Conservation (phyloP, 1,139 yeast species). For the Meyerozyma athensensis region DNA sequence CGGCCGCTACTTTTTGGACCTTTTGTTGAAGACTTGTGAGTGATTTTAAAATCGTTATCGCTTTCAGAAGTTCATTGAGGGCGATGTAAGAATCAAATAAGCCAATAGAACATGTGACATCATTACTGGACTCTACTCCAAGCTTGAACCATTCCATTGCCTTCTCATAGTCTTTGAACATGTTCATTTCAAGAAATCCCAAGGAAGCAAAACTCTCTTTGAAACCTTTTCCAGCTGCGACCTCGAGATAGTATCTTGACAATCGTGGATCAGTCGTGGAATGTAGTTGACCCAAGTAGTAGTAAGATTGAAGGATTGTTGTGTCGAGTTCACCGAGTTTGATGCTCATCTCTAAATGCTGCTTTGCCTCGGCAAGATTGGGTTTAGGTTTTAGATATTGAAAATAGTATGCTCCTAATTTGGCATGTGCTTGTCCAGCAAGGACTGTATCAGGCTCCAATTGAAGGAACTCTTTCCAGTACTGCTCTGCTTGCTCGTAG, state of each 20-base stretch:
- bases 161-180: constrained; percentile 48
- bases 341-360: constrained; percentile 58
- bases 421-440: constrained; percentile 72
- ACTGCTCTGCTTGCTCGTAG: constrained; percentile 47
- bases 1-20: constrained; percentile 16
- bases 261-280: constrained; percentile 51
- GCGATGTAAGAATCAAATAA: constrained; percentile 54
- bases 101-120: constrained; percentile 66
- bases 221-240: constrained; percentile 73
- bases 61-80: constrained; percentile 24
- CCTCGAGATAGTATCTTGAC: constrained; percentile 66
- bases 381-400: constrained; percentile 35
- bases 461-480: constrained; percentile 57
- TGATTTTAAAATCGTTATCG: constrained; percentile 22
- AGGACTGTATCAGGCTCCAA: constrained; percentile 51
- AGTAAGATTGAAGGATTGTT: constrained; percentile 65
- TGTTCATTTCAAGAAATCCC: constrained; percentile 74
- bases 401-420: constrained; percentile 63
- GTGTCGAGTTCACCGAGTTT: constrained; percentile 52
- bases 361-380: constrained; percentile 48
- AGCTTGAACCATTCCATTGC: constrained; percentile 82
- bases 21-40: constrained; percentile 21
- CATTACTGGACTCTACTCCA: constrained; percentile 61
- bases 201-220: constrained; percentile 69
- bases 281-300: constrained; percentile 67